Evolutionary conservation across 768 basidiomycete species (phyloP), one percentile per base, ranked within the genome.

Genomic region (Scleroderma citrinum): DNA sequence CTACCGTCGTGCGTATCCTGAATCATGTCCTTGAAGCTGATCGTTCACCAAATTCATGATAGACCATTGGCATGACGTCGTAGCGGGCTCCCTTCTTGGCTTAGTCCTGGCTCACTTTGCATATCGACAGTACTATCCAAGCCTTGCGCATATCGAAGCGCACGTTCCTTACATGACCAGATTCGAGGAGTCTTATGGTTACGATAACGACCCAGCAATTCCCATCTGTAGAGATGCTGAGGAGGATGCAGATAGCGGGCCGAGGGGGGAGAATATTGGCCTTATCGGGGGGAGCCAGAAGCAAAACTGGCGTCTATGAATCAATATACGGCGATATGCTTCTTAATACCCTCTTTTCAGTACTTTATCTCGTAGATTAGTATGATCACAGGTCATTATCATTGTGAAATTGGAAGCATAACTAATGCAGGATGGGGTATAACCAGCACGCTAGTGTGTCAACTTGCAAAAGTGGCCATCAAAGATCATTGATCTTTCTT

Each of bases 41-140:
- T 2, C 45, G 19, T 39, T 49, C 12, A 38, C 41, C 42, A 32
- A 39, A 21, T 35, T n/a, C 3, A 41, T 53, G 14, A 34, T 49
- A 90, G 87, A 95, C 64, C 93, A 95, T 61, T 93, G 90, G 87
- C 81, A 91, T 2, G 95, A 98, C 59, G 87, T 95, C 31, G 60
- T 92, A 5, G 76, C 83, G 1, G 93, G 95, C 3, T 79, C 83
- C 4, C 37, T 82, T 7, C 75, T 97, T 10, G 94, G 93, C 11
- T 73, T 87, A 8, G 59, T 75, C 32, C 71, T 89, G 46, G 73
- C 90, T 10, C 85, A 78, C 68, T 85, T 91, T 63, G 66, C 78
- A 7, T 94, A 94, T 67, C 78, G 87, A 20, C 88, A 88, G 59
- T 90, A 91, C 64, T 92, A 87, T 59, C 88, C 87, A 7, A 63